Base-by-base conservation (phyloP, 306 rosid species). In the Sesbania bispinosa region DNA sequence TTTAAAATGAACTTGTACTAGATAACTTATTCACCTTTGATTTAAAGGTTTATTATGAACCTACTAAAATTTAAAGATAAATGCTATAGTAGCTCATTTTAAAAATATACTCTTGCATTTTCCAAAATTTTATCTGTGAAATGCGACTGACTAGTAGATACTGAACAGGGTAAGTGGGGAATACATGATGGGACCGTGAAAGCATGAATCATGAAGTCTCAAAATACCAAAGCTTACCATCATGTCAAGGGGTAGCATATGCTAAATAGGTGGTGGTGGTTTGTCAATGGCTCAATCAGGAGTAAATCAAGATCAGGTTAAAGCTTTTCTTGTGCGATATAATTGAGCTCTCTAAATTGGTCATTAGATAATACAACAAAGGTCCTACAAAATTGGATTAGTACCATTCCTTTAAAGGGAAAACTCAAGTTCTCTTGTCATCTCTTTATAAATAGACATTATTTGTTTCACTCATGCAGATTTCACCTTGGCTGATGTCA, bases 401-500 rank as follows among this genome's bases (percentile, higher is more conserved):
- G 78, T 69, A 67, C 68, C 77, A 39, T 42, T 33, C 19, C 57
- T 57, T 71, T 54, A 52, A 24, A 66, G 67, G 39, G 35, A 77
- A 32, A 72, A 67, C 52, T 48, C 53, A 39, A 29, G 29, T 41
- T n/a, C 35, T 57, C 63, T 33, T 5, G 26, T 21, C 33, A 19
- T 75, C 65, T 60, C 77, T 55, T 67, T 24, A 66, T 67, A 43
- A 81, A 64, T 67, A 58, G 75, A 41, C 30, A 69, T 52, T 29
- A 7, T 67, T 73, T 58, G 32, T 71, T 79, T 27, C 62, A 23
- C 73, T 92, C 88, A 95, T 69, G 96, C 90, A 61, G 99, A 89
- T 77, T 95, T 95, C 88, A 92, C 80, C 88, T 95, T 95, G 86
- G 85, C 62, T 29, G 99, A 89, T 26, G 88, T 50, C 8, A 89